These are phyloP conservation scores for Talaromyces nanjingensis DNA, from an alignment of 495 filamentous ascomycete genomes.

Conservation along the genomic window DNA sequence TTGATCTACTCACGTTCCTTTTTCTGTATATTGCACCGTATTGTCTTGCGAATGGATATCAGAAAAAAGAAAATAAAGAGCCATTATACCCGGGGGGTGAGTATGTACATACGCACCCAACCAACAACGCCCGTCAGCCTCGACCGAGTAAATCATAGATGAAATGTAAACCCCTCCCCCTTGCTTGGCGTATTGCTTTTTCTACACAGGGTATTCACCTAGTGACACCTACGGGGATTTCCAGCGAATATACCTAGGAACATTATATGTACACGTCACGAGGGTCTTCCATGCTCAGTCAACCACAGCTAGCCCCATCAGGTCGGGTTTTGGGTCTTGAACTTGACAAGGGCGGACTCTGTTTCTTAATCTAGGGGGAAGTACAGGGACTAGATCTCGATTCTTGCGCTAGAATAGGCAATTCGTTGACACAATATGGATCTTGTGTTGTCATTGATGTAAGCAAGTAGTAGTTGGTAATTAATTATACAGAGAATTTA, in stretches of 20 bases:
- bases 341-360: background rate
- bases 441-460: background rate
- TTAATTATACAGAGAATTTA: background rate
- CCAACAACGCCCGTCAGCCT: background rate
- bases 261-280: slow-evolving; percentile 4
- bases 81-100: background rate
- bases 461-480: background rate
- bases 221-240: background rate
- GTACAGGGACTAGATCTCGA: background rate
- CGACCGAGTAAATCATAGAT: background rate
- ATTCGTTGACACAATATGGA: background rate
- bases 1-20: background rate
- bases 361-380: background rate
- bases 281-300: background rate
- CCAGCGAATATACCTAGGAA: background rate
- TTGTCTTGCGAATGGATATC: background rate
- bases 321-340: background rate
- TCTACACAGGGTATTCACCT: background rate
- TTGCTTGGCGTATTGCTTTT: slow-evolving; percentile 1
- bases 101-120: background rate
- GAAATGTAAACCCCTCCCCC: background rate
- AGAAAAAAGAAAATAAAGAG: background rate
- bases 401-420: background rate
- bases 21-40: background rate
- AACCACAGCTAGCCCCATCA: background rate